Conservation (phyloP, 2,329 filamentous ascomycete genomes). For the Paecilomyces fulvus region DNA sequence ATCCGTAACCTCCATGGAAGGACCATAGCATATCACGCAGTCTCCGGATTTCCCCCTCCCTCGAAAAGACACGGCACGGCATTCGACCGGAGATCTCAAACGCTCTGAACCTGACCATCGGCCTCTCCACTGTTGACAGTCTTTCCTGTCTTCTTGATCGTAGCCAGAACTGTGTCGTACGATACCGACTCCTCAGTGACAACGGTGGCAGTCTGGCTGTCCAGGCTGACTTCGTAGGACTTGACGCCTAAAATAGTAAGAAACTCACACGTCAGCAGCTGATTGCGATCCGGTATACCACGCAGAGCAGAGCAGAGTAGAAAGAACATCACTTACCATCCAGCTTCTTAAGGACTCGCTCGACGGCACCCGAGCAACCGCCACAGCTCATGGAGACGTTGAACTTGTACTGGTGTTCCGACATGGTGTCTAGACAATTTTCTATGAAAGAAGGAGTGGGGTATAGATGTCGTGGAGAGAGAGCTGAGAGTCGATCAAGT, state of each 20-base stretch:
- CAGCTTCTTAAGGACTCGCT: constrained; percentile 84
- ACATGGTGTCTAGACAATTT: constrained; percentile 49
- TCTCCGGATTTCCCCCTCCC: neutral
- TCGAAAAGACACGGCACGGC: neutral
- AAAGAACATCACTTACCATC: constrained; percentile 53
- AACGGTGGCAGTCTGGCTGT: constrained; percentile 73
- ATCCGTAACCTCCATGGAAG: neutral
- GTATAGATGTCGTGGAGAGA: neutral
- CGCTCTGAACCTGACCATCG: constrained; percentile 31
- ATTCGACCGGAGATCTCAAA: constrained; percentile 17
- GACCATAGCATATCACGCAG: neutral
- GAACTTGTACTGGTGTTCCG: constrained; percentile 89
- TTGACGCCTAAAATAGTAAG: constrained; percentile 58
- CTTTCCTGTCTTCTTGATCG: constrained; percentile 94
- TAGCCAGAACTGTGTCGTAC: constrained; percentile 74
- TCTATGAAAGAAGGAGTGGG: neutral
- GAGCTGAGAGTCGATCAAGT: no score
- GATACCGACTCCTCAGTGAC: constrained; percentile 59
- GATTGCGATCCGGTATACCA: neutral
- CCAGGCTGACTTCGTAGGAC: constrained; percentile 77
- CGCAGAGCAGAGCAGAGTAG: constrained; percentile 1
- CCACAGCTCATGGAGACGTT: constrained; percentile 89
- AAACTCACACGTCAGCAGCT: neutral
- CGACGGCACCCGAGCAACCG: constrained; percentile 90
- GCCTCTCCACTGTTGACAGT: constrained; percentile 60